phyloP scores from a whole-genome alignment of 176 grass and related monocot genomes.

The Raddia guianensis region DNA sequence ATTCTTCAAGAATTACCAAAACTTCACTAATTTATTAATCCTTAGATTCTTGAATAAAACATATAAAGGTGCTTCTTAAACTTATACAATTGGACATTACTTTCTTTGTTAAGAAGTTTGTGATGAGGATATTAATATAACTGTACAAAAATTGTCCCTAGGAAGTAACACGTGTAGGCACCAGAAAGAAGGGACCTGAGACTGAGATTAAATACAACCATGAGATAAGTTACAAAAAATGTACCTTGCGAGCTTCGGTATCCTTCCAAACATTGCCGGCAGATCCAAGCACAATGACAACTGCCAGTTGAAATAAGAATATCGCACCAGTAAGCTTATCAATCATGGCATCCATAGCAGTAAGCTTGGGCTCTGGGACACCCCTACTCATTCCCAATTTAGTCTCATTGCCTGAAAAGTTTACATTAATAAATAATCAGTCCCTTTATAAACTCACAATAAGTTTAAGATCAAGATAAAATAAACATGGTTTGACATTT shows the following conservation, averaged over 20 bases:
- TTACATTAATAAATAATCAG: constrained; percentile 32
- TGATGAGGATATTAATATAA: constrained; percentile 21
- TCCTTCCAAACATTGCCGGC: constrained; percentile 99
- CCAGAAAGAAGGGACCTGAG: constrained; percentile 20
- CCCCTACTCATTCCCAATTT: constrained; percentile 98
- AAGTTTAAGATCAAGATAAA: constrained; percentile 9
- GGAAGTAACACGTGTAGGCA: background rate
- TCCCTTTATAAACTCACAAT: constrained; percentile 13
- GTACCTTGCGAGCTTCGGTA: constrained; percentile 88
- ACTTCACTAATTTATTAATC: background rate
- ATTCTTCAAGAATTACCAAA: constrained; percentile 17
- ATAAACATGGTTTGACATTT: constrained; percentile 16
- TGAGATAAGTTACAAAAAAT: constrained; percentile 28
- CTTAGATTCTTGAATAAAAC: constrained; percentile 8
- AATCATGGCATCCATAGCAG: constrained; percentile 96
- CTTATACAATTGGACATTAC: background rate
- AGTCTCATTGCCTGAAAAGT: constrained; percentile 84
- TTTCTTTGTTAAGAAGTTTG: constrained; percentile 15
- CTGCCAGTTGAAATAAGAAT: constrained; percentile 96
- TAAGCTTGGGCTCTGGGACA: constrained; percentile 89
- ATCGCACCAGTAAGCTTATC: constrained; percentile 99
- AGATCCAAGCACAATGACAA: constrained; percentile 89
- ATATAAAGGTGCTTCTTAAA: background rate
- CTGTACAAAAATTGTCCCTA: constrained; percentile 6
- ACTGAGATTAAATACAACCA: background rate